Conservation (phyloP, 1,284 basidiomycete species). For the Malassezia globosa region DNA sequence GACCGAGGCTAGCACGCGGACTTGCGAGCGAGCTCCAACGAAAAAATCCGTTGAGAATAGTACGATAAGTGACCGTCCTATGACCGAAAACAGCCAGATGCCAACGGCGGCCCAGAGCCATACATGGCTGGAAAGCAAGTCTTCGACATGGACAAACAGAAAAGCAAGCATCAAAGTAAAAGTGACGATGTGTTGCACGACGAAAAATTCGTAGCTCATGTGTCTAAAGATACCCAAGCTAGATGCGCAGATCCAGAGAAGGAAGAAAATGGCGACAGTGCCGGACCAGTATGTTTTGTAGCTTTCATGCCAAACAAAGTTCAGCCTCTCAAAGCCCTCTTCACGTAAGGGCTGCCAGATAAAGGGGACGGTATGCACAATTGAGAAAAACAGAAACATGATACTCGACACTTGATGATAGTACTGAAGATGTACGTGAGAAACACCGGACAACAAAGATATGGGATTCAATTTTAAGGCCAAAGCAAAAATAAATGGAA, state of each 20-base stretch:
- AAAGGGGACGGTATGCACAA: slow-evolving; percentile 38
- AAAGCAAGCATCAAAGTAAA: slow-evolving; percentile 28
- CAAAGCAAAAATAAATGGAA: slow-evolving; percentile 34
- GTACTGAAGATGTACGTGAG: slow-evolving; percentile 34
- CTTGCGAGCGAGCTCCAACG: neutral
- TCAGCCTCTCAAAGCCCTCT: slow-evolving; percentile 21
- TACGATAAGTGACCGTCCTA: neutral
- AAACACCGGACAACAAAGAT: slow-evolving; percentile 29
- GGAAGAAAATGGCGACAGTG: slow-evolving; percentile 26
- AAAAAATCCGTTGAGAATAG: slow-evolving; percentile 9
- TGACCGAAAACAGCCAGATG: slow-evolving; percentile 10
- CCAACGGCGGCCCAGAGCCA: slow-evolving; percentile 13
- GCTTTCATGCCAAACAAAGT: slow-evolving; percentile 16
- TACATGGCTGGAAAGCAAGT: neutral
- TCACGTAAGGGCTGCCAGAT: slow-evolving; percentile 29
- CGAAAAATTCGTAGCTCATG: slow-evolving; percentile 39
- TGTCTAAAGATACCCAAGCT: slow-evolving; percentile 28
- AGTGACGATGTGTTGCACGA: slow-evolving; percentile 31
- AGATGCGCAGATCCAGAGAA: slow-evolving; percentile 28
- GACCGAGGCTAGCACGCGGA: slow-evolving; percentile 1
- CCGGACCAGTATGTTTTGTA: slow-evolving; percentile 31
- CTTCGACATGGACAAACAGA: slow-evolving; percentile 12
- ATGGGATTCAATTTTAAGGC: slow-evolving; percentile 39
- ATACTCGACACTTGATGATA: slow-evolving; percentile 40
- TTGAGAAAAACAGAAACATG: slow-evolving; percentile 32